Evolutionary conservation across 2,329 filamentous ascomycete genomes (phyloP).

Genomic region (Clonostachys byssicola): DNA sequence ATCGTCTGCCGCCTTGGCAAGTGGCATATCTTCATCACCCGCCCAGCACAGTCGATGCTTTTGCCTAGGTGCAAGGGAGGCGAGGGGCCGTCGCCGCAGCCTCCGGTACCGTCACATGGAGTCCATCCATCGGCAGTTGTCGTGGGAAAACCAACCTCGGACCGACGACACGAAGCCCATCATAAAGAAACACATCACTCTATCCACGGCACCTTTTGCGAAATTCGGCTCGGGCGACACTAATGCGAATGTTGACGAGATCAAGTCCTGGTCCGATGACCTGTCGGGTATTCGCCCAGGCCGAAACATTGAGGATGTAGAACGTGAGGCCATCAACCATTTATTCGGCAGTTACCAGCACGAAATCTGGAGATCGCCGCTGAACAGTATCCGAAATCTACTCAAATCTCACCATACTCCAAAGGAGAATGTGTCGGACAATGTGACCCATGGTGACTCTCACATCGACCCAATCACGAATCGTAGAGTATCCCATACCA

Average conservation of each 20-base stretch:
- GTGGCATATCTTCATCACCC: background rate
- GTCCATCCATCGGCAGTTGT: conserved; percentile 33
- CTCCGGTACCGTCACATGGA: conserved; percentile 42
- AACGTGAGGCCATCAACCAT: conserved; percentile 37
- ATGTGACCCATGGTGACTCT: conserved; percentile 12
- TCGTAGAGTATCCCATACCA: conserved; percentile 33
- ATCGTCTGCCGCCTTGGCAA: conserved; percentile 3
- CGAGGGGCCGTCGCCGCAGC: conserved; percentile 35
- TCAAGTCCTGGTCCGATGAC: conserved; percentile 29
- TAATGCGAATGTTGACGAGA: conserved; percentile 23
- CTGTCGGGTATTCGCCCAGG: conserved; percentile 29
- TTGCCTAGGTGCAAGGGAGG: conserved; percentile 39
- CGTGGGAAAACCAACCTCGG: conserved; percentile 36
- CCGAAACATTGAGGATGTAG: conserved; percentile 36
- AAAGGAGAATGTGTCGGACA: conserved; percentile 10
- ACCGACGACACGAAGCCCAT: conserved; percentile 25
- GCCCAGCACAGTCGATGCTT: conserved; percentile 25
- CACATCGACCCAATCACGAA: conserved; percentile 57
- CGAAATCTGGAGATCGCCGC: conserved; percentile 13
- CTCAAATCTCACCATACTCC: conserved; percentile 12
- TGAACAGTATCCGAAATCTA: conserved; percentile 25
- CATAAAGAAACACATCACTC: conserved; percentile 35
- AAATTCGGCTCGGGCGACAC: conserved; percentile 13
- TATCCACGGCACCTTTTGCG: conserved; percentile 24
- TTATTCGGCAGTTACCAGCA: conserved; percentile 27